Conservation (phyloP, 2,329 filamentous ascomycete genomes). For the Monosporascus ibericus region DNA sequence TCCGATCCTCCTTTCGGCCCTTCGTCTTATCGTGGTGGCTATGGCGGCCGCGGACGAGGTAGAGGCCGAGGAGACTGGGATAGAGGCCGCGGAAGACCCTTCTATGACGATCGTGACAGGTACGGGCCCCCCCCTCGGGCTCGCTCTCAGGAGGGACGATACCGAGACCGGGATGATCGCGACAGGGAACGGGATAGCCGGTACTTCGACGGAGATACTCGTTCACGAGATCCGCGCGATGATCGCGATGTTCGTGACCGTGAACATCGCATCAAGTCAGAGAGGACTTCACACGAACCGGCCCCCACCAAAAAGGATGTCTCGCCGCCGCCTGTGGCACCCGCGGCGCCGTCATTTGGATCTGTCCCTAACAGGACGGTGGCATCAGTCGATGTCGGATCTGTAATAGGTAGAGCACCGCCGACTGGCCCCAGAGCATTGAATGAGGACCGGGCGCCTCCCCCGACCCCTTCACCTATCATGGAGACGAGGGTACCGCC, state of each 20-base stretch:
- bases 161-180: conserved; percentile 42
- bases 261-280: conserved; percentile 40
- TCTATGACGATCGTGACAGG: conserved; percentile 57
- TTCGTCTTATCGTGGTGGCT: conserved; percentile 49
- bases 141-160: conserved; percentile 59
- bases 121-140: conserved; percentile 44
- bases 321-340: conserved; percentile 51
- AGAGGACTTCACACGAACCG: conserved; percentile 46
- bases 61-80: conserved; percentile 48
- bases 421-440: conserved; percentile 49
- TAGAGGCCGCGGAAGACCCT: conserved; percentile 41
- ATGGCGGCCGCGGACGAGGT: conserved; percentile 49
- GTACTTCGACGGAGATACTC: conserved; percentile 30
- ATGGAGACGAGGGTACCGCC: conserved; percentile 32
- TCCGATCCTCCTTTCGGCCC: conserved; percentile 59
- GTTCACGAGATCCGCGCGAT: conserved; percentile 40
- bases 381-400: conserved; percentile 28
- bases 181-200: conserved; percentile 31
- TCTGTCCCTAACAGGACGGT: conserved; percentile 44
- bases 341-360: conserved; percentile 53
- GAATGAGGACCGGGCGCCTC: conserved; percentile 41
- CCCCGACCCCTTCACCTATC: conserved; percentile 32
- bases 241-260: conserved; percentile 40
- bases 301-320: conserved; percentile 42
- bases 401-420: conserved; percentile 39